Evolutionary conservation across 164 flowering plant species (phyloP).

Genomic region (Dillenia suffruticosa): DNA sequence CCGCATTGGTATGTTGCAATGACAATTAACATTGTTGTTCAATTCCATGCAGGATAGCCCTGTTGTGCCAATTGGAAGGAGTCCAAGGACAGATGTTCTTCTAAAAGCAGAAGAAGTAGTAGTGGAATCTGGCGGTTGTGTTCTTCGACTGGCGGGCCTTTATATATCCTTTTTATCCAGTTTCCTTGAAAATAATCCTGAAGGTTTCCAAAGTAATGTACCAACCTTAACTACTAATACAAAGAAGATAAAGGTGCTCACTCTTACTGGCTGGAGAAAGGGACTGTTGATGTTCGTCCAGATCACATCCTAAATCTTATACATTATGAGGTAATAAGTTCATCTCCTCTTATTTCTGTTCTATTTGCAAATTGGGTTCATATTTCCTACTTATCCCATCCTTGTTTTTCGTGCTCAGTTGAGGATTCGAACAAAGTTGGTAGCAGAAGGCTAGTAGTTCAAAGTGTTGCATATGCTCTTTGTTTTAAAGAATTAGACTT

Average conservation of each 20-base stretch:
- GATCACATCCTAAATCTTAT: constrained; percentile 92
- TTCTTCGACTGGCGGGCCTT: constrained; percentile 92
- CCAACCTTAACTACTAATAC: constrained; percentile 49
- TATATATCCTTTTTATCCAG: constrained; percentile 70
- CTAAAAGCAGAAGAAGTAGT: constrained; percentile 73
- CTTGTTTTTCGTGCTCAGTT: too few relatives aligned
- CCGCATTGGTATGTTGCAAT: too few relatives aligned
- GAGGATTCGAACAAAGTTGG: too few relatives aligned
- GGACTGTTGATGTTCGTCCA: constrained; percentile 69
- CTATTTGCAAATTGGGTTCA: not conserved
- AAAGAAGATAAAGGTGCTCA: constrained; percentile 83
- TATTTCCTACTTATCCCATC: too few relatives aligned
- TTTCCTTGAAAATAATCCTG: not conserved
- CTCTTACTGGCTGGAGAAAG: constrained; percentile 75
- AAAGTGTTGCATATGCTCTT: too few relatives aligned
- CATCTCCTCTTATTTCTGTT: not conserved
- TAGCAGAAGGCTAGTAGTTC: too few relatives aligned
- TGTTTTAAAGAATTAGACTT: too few relatives aligned
- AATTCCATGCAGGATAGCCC: constrained; percentile 64
- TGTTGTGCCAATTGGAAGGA: constrained; percentile 78
- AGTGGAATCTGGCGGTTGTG: constrained; percentile 76
- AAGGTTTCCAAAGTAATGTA: not conserved
- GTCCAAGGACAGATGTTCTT: constrained; percentile 87
- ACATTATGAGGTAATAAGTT: constrained; percentile 76
- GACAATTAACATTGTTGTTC: constrained; percentile 4